These are phyloP conservation scores for Penicillium argentinense DNA, from an alignment of 495 filamentous ascomycete species.

Conservation along the genomic window DNA sequence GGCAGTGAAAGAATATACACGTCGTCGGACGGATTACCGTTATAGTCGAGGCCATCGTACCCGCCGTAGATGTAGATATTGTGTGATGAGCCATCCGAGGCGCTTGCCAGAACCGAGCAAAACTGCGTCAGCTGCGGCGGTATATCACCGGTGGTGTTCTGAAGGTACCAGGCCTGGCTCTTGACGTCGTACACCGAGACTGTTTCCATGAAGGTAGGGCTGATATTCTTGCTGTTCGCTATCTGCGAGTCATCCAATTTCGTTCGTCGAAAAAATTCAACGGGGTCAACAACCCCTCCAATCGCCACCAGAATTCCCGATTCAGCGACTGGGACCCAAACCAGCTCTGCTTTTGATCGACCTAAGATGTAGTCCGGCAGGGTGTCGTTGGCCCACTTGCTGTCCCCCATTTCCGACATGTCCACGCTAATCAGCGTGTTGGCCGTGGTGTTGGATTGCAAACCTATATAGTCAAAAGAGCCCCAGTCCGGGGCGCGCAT, in stretches of 20 bases:
- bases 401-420: slow-evolving; percentile 48
- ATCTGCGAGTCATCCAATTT: slow-evolving; percentile 32
- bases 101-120: slow-evolving; percentile 64
- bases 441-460: slow-evolving; percentile 22
- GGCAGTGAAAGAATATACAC: slow-evolving; percentile 75
- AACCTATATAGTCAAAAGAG: slow-evolving; percentile 41
- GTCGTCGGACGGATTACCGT: slow-evolving; percentile 53
- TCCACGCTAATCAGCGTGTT: slow-evolving; percentile 61
- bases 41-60: slow-evolving; percentile 49
- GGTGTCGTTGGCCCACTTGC: slow-evolving; percentile 56
- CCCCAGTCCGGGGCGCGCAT: slow-evolving; percentile 49
- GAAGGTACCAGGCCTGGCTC: slow-evolving; percentile 47
- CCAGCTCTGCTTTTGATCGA: slow-evolving; percentile 62
- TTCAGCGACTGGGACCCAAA: slow-evolving; percentile 67
- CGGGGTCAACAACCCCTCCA: slow-evolving; percentile 62
- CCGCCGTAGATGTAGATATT: slow-evolving; percentile 80
- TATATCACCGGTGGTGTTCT: slow-evolving; percentile 55
- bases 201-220: slow-evolving; percentile 61
- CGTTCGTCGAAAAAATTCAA: slow-evolving; percentile 22
- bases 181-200: slow-evolving; percentile 74
- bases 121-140: slow-evolving; percentile 58
- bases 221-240: slow-evolving; percentile 47
- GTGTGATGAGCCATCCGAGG: slow-evolving; percentile 59
- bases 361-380: slow-evolving; percentile 51
- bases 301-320: slow-evolving; percentile 64